These are phyloP conservation scores for Phytophthora multivora DNA, from an alignment of 352 stramenopile genomes.

Conservation along the genomic window DNA sequence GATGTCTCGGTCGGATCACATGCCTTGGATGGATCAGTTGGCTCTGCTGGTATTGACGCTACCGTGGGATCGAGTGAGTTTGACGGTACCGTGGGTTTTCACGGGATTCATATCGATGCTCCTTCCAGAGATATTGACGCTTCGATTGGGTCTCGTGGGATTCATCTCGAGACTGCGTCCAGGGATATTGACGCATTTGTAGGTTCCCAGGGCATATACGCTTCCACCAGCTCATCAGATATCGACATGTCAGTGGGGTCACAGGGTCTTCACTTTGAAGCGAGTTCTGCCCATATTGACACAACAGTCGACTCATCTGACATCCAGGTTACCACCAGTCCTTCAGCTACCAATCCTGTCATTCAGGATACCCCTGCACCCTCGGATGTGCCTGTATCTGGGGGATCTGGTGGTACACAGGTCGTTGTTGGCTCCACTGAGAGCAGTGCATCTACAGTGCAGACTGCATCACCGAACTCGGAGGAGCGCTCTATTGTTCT, in stretches of 20 bases:
- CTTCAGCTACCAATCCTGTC: neutral
- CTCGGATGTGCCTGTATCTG: slow-evolving; percentile 5
- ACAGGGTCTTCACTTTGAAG: slow-evolving; percentile 1
- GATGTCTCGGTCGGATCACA: slow-evolving; percentile 11
- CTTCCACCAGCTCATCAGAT: slow-evolving; percentile 14
- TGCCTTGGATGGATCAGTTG: slow-evolving; percentile 13
- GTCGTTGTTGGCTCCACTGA: slow-evolving; percentile 11
- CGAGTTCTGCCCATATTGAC: slow-evolving; percentile 7
- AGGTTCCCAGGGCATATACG: slow-evolving; percentile 3
- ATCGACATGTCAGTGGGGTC: slow-evolving; percentile 18
- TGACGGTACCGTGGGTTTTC: slow-evolving; percentile 5
- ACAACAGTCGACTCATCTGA: neutral
- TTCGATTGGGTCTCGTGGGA: slow-evolving; percentile 10
- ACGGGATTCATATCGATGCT: slow-evolving; percentile 7
- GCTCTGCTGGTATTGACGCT: slow-evolving; percentile 11
- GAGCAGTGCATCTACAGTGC: neutral
- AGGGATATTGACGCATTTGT: slow-evolving; percentile 13
- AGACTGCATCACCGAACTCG: slow-evolving; percentile 7
- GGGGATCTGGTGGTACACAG: slow-evolving; percentile 1
- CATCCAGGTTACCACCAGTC: slow-evolving; percentile 1
- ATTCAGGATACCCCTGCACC: neutral
- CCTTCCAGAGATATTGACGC: slow-evolving; percentile 14
- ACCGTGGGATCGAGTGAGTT: slow-evolving; percentile 11
- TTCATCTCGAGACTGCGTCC: slow-evolving; percentile 11
- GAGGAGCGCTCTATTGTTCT: slow-evolving; percentile 16